These are phyloP conservation scores for Tulasnella sp. DNA, from an alignment of 768 basidiomycete genomes.

Conservation along the genomic window DNA sequence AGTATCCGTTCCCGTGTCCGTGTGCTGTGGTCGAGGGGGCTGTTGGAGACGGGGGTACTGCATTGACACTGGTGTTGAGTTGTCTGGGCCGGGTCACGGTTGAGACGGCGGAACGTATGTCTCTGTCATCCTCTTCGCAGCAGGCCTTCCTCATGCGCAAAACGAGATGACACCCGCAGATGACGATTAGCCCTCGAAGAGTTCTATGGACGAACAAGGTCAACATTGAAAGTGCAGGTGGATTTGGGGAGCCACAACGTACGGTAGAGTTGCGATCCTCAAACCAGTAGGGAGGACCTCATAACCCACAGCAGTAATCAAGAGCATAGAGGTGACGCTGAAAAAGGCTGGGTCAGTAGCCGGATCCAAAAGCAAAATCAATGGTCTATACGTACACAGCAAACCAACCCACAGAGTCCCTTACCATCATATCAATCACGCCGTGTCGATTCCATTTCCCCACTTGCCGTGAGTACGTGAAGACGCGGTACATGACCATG, in stretches of 20 bases:
- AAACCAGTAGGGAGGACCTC: not conserved
- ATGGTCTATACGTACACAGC: constrained; percentile 5
- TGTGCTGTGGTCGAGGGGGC: too few species aligned
- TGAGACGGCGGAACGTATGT: too few species aligned
- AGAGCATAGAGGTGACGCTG: not conserved
- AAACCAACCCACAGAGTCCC: constrained; percentile 12
- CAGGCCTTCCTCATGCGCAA: constrained; percentile 5
- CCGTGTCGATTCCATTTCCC: not conserved
- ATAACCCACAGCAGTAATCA: not conserved
- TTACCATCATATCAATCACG: constrained; percentile 1
- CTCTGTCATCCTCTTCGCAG: too few species aligned
- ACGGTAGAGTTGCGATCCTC: constrained; percentile 4
- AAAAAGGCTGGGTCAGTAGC: too few species aligned
- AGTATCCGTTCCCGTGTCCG: too few species aligned
- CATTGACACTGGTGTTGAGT: too few species aligned
- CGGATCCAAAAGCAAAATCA: too few species aligned
- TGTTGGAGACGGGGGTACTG: too few species aligned
- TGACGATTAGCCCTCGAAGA: constrained; percentile 9
- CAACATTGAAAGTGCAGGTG: not conserved
- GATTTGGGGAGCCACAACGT: not conserved
- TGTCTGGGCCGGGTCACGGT: too few species aligned
- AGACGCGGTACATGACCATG: constrained; percentile 1
- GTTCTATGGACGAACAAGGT: not conserved
- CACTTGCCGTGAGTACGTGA: not conserved
- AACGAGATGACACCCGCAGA: constrained; percentile 9